Evolutionary conservation across 2,329 filamentous ascomycete genomes (phyloP).

Genomic region (Xylariaceae sp.): DNA sequence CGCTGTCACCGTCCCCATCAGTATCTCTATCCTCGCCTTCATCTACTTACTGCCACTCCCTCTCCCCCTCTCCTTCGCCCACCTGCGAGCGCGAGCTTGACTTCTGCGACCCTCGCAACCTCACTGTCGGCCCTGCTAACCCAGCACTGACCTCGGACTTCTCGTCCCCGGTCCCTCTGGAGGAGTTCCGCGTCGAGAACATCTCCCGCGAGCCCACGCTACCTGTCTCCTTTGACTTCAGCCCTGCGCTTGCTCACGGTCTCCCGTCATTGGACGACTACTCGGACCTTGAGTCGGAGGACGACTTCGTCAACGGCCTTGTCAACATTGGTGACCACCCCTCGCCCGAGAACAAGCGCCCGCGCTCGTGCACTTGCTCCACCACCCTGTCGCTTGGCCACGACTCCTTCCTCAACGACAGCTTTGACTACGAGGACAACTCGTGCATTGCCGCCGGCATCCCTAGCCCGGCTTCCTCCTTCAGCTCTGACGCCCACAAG

Average conservation of each 20-base stretch:
- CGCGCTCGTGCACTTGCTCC: conserved; percentile 62
- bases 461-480: conserved; percentile 55
- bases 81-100: conserved; percentile 70
- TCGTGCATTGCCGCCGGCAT: conserved; percentile 57
- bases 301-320: conserved; percentile 73
- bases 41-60: conserved; percentile 63
- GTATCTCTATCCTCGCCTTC: conserved; percentile 46
- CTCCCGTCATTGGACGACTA: conserved; percentile 77
- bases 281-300: conserved; percentile 85
- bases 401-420: conserved; percentile 69
- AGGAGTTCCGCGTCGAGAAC: conserved; percentile 52
- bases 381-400: conserved; percentile 65
- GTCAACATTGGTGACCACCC: conserved; percentile 59
- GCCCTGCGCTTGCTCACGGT: conserved; percentile 46
- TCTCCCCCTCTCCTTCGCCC: conserved; percentile 81
- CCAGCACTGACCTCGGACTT: conserved; percentile 55
- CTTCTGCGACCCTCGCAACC: conserved; percentile 86
- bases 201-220: conserved; percentile 44
- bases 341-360: conserved; percentile 61
- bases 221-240: conserved; percentile 49
- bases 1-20: conserved; percentile 4
- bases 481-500: conserved; percentile 45
- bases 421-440: conserved; percentile 67
- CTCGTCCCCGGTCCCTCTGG: conserved; percentile 57
- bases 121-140: conserved; percentile 62